Base-by-base conservation (phyloP, 2,329 filamentous ascomycete species). In the Aspergillus pseudoglaucus region DNA sequence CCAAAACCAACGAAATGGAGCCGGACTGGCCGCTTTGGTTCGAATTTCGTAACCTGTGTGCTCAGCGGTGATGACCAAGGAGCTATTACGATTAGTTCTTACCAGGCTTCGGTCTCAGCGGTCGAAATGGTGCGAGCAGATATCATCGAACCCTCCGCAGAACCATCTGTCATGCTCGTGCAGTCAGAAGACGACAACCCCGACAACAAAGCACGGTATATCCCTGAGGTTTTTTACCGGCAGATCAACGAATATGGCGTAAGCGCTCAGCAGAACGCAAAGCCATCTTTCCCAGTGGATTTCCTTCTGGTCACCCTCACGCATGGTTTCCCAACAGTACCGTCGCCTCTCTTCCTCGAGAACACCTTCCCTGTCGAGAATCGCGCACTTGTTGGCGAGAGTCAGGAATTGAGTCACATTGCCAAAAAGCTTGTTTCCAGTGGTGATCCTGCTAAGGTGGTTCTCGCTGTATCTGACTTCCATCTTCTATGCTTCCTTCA, bases 71-170 rank as follows among this genome's bases (percentile, higher is more conserved):
- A 97, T 59, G 88, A 93, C 54, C 77, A 88, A 43, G 89, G 90
- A 47, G 84, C 90, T 53, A 97, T 98, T 56, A 80, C 84, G 15
- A 88, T 98, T 52, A 88, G 89, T 3, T 84, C 90, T 0, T 98
- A 97, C 62, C 93, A 98, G 68, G 90, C 89, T 53, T 95, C 91
- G 1, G 95, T 96, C 58, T 87, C 93, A 14, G 90, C 90, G 0
- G 90, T 96, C 4, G 93, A 98, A 68, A 98, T 98, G 93, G 88
- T 95, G 22, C 81, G 87, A 53, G 90, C 93, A 35, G 88, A 97
- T 59, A 90, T 98, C 54, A 82, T 98, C 51, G 93, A 98, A 66
- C 88, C 93, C 6, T 97, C 90, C 7, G 90, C 90, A 25, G 91
- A 97, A 54, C 93, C 93, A 2, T 84, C 81, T 6, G 84, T 91